Percentiles rank a stretch among this genome's conserved stretches.
Evolutionary conservation across 495 filamentous ascomycete species (phyloP).

Genomic region (Daldinia caldariorum): DNA sequence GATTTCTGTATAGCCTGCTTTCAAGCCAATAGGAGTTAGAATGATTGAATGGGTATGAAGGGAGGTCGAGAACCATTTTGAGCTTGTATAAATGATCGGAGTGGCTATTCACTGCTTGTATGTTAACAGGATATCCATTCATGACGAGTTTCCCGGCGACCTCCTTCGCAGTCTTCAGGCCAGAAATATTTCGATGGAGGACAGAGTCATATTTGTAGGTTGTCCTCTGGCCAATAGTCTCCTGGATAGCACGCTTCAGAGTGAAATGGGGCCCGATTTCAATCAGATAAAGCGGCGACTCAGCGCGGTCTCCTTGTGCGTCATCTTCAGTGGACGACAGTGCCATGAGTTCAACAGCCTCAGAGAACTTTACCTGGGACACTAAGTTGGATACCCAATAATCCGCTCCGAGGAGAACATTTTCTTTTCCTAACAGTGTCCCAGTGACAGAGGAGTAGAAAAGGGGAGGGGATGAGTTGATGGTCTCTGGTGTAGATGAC

Average conservation of each 20-base stretch:
- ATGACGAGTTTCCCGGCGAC: no score
- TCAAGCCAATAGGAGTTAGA: conserved; percentile 53
- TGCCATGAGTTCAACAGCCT: conserved; percentile 9
- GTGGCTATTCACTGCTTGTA: neutral
- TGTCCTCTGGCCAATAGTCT: neutral
- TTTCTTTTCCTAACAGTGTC: conserved; percentile 32
- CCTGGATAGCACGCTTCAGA: conserved; percentile 53
- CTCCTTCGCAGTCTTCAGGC: no score
- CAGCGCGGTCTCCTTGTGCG: neutral
- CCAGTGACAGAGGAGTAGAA: conserved; percentile 46
- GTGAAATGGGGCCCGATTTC: conserved; percentile 68
- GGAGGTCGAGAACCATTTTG: conserved; percentile 43
- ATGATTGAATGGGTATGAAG: conserved; percentile 56
- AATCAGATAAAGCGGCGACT: conserved; percentile 42
- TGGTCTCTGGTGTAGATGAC: no score
- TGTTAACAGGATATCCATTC: no score
- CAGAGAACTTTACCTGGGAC: conserved; percentile 52
- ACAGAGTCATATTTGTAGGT: neutral
- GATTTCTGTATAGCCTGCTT: conserved; percentile 51
- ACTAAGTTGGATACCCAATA: conserved; percentile 59
- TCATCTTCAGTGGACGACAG: neutral
- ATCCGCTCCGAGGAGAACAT: conserved; percentile 13
- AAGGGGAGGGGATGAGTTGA: no score
- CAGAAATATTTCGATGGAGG: no score
- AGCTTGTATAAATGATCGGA: conserved; percentile 4